Evolutionary conservation across 1,284 basidiomycete species (phyloP).

Genomic region (Omphalotus olearius): DNA sequence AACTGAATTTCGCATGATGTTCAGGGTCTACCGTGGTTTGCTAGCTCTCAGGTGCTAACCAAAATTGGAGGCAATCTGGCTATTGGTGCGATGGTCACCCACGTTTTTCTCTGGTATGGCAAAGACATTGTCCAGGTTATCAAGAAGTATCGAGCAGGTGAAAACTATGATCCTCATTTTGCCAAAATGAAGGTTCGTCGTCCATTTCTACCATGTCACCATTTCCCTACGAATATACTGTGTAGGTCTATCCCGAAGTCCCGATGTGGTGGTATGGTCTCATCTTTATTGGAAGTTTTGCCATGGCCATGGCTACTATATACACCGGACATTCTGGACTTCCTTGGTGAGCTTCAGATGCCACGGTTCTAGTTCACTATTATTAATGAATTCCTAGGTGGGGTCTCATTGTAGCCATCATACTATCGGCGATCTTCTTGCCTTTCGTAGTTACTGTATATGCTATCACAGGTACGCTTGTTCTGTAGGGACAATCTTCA

Average conservation of each 20-base stretch:
- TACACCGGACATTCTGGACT: slow-evolving; percentile 41
- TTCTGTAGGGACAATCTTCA: too few relatives aligned
- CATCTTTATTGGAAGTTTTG: slow-evolving; percentile 39
- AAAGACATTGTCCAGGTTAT: slow-evolving; percentile 41
- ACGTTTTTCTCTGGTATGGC: slow-evolving; percentile 48
- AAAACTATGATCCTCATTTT: slow-evolving; percentile 9
- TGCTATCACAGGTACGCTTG: slow-evolving; percentile 13
- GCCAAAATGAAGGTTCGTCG: slow-evolving; percentile 18
- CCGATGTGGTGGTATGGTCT: slow-evolving; percentile 60
- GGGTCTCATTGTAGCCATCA: slow-evolving; percentile 38
- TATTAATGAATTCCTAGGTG: slow-evolving; percentile 23
- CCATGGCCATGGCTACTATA: slow-evolving; percentile 46
- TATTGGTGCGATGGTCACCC: slow-evolving; percentile 41
- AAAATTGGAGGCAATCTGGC: slow-evolving; percentile 36
- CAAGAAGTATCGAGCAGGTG: slow-evolving; percentile 28
- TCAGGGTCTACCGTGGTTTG: slow-evolving; percentile 41
- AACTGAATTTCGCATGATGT: neutral
- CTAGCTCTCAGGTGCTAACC: slow-evolving; percentile 35
- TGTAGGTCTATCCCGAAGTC: slow-evolving; percentile 45
- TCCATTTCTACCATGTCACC: slow-evolving; percentile 24
- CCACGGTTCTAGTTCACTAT: neutral
- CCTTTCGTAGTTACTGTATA: slow-evolving; percentile 31
- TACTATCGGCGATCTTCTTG: slow-evolving; percentile 48
- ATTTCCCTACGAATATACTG: slow-evolving; percentile 46
- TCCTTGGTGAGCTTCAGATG: slow-evolving; percentile 14